phyloP scores from a whole-genome alignment of 2,329 filamentous ascomycete species.

The Calonectria montana region DNA sequence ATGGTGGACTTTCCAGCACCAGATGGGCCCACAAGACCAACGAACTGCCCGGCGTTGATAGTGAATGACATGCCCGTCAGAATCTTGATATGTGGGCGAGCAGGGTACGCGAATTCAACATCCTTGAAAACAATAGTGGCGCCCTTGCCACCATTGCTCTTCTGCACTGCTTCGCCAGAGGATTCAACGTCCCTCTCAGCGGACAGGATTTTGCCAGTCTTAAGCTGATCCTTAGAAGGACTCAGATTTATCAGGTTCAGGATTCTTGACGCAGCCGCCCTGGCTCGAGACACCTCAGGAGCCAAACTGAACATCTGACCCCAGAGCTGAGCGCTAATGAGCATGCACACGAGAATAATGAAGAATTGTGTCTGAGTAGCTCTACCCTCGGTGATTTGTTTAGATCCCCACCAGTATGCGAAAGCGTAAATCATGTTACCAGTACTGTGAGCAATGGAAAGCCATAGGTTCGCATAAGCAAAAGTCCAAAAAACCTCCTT shows the following conservation, averaged over 20 bases:
- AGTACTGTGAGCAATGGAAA: slow-evolving; percentile 69
- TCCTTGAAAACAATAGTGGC: slow-evolving; percentile 66
- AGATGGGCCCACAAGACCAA: slow-evolving; percentile 73
- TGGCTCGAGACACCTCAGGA: slow-evolving; percentile 78
- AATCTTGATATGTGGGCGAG: slow-evolving; percentile 68
- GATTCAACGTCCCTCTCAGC: slow-evolving; percentile 54
- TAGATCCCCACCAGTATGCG: slow-evolving; percentile 84
- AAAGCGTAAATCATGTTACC: slow-evolving; percentile 79
- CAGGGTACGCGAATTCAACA: slow-evolving; percentile 74
- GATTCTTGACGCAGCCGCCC: slow-evolving; percentile 69
- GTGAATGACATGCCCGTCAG: slow-evolving; percentile 67
- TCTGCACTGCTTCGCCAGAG: slow-evolving; percentile 42
- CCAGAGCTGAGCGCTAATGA: slow-evolving; percentile 79
- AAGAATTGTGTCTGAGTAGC: slow-evolving; percentile 78
- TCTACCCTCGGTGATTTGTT: slow-evolving; percentile 73
- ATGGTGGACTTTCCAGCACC: slow-evolving; percentile 77
- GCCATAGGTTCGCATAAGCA: slow-evolving; percentile 67
- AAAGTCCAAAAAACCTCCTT: slow-evolving; percentile 65
- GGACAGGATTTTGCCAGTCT: slow-evolving; percentile 24
- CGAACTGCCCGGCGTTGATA: slow-evolving; percentile 70
- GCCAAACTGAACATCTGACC: slow-evolving; percentile 81
- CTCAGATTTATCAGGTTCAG: slow-evolving; percentile 61
- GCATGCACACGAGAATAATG: slow-evolving; percentile 76
- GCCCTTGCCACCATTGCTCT: slow-evolving; percentile 44
- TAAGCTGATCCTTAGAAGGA: slow-evolving; percentile 40